A percentile compares a stretch with the other conserved stretches of the same genome.
These are phyloP conservation scores for Zoysia matrella DNA, from an alignment of 202 grass and related monocot genomes.

Conservation along the genomic window DNA sequence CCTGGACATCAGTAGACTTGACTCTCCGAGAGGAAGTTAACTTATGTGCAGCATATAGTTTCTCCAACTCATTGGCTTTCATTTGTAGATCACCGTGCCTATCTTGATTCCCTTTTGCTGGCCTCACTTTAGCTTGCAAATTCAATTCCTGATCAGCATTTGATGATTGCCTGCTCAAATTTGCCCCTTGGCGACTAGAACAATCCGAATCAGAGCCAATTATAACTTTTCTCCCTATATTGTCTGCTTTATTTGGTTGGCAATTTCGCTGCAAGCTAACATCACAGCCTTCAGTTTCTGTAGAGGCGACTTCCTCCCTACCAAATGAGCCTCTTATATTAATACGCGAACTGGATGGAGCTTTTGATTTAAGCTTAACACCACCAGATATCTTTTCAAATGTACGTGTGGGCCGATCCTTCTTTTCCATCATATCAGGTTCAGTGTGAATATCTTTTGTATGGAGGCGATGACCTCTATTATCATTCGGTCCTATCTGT, in stretches of 20 bases:
- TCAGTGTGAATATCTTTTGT: conserved; percentile 51
- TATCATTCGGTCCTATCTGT: conserved; percentile 46
- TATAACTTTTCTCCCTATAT: conserved; percentile 40
- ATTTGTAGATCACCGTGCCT: conserved; percentile 76
- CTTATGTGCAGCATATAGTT: conserved; percentile 89
- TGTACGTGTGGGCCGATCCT: conserved; percentile 42
- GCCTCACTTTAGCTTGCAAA: conserved; percentile 51
- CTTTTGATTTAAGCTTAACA: conserved; percentile 55
- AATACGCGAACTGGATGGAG: conserved; percentile 39
- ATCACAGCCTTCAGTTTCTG: conserved; percentile 51
- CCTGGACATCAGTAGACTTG: conserved; percentile 50
- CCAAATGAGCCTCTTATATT: conserved; percentile 50
- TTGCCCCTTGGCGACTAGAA: conserved; percentile 47
- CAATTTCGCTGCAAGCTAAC: conserved; percentile 46
- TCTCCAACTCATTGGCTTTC: conserved; percentile 95
- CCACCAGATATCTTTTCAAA: no score
- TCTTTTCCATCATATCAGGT: conserved; percentile 46
- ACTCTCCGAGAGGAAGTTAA: conserved; percentile 71
- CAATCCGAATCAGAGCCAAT: conserved; percentile 52
- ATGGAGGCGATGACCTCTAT: conserved; percentile 36
- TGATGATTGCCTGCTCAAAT: conserved; percentile 53
- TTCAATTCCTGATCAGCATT: conserved; percentile 49
- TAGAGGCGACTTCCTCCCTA: conserved; percentile 35
- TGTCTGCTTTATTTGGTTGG: conserved; percentile 47
- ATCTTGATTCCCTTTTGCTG: conserved; percentile 76